Conservation (phyloP, 176 grass and related monocot species). For the Avena sativa region DNA sequence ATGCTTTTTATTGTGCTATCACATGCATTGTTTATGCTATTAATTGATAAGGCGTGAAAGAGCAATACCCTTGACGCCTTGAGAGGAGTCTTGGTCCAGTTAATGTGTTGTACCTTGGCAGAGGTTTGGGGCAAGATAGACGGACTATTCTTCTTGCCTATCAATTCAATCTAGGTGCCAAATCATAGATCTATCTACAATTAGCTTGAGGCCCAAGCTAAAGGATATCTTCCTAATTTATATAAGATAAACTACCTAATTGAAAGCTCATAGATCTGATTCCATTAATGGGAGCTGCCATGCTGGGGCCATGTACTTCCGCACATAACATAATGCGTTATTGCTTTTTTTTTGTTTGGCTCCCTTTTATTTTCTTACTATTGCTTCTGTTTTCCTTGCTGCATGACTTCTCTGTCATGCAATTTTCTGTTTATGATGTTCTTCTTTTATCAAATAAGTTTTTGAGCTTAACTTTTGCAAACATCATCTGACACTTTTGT, state of each 20-base stretch:
- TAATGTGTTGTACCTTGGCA: background rate
- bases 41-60: background rate
- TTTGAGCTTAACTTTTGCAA: slow-evolving; percentile 28
- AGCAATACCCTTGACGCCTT: slow-evolving; percentile 11
- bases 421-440: slow-evolving; percentile 44
- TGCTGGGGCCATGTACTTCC: background rate
- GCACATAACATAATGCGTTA: background rate
- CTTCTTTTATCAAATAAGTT: background rate
- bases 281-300: background rate
- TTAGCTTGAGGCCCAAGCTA: background rate
- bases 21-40: slow-evolving; percentile 5
- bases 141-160: background rate
- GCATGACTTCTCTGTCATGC: slow-evolving; percentile 25
- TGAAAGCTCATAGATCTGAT: background rate
- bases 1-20: slow-evolving; percentile 21
- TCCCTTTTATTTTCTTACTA: slow-evolving; percentile 22
- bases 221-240: background rate
- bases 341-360: background rate
- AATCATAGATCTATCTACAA: background rate
- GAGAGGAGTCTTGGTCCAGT: slow-evolving; percentile 1
- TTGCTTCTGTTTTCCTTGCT: slow-evolving; percentile 41
- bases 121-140: background rate
- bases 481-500: slow-evolving; percentile 38
- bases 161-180: background rate
- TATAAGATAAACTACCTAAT: background rate